Base-by-base conservation (phyloP, 768 basidiomycete genomes). In the Hericium coralloides region DNA sequence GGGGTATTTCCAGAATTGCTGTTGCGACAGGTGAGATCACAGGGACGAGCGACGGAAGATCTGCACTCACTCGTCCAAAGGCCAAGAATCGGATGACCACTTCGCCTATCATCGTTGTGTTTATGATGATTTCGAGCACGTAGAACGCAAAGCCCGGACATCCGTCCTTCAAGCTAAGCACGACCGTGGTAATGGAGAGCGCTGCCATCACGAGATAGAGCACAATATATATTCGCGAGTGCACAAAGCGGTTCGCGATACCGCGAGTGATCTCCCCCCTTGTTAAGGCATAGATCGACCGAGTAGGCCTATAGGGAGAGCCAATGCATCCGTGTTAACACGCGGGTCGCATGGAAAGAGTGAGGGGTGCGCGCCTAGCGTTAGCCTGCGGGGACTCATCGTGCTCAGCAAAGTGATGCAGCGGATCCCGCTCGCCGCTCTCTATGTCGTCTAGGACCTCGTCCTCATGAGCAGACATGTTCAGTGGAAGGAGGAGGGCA, bases 1-100 rank as follows among this genome's bases (percentile, higher is more conserved):
- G 12, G 85, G 84, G n/a, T 91, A 90, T 68, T 82, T 89, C 92
- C 92, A 95, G 76, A 97, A 97, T 92, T 93, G 89, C 93, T 95
- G 67, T 41, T 31, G 20, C 53, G 17, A 41, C 38, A 6, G 57
- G 55, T 45, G 43, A 59, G 52, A 38, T 37, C 20, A 23, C 20
- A 18, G 36, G 4, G 12, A 22, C n/a, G 31, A 31, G 31, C 31
- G 31, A 31, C 8, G 31, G 31, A 43, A 18, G 31, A 18, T 12
- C 53, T 26, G 20, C 15, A 76, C 91, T 66, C 65, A 98, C 95
- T 70, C 83, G 81, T 59, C 95, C 95, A 65, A 97, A 89, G 1
- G 97, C 97, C 57, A 98, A 76, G 68, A 98, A 87, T 41, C 97
- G 84, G 58, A 95, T 89, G 1, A 78, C 79, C 17, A 99, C 97